Evolutionary conservation across 2,329 filamentous ascomycete genomes (phyloP), one percentile per base, ranked within the genome.

Genomic region (Botrytis tulipae): DNA sequence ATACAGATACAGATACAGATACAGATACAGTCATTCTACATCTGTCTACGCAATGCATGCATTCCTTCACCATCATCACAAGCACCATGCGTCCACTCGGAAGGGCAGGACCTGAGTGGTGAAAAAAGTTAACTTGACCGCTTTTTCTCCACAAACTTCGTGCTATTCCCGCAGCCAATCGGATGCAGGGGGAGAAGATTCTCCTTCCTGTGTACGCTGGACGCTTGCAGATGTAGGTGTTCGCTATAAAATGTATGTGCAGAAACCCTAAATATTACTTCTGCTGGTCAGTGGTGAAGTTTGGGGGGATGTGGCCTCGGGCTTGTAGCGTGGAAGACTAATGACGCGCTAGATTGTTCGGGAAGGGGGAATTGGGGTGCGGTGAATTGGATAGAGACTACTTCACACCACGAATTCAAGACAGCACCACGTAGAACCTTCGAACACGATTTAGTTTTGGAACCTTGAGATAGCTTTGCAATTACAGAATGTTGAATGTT

Each of bases 21-120:
- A 35, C 35, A 35, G 35, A 35, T 35, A 35, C 25, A 29, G 20
- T 42, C 35, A n/a, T 25, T 67, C 20, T 20, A n/a, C 35, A 42
- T 57, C 25, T 32, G 66, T 42, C 57, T 14, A 68, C 66, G 48
- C 66, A 69, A 69, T 69, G 66, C 66, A 32, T 25, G 29, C 42
- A 67, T 35, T 40, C 65, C 37, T 54, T 48, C 20, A 66, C 63
- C 16, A 40, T 46, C 29, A 40, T 35, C 8, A 14, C 32, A 32
- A 25, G 29, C 48, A 14, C 48, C 48, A 54, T n/a, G 48, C 29
- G 57, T 25, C 66, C 35, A 57, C 29, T 57, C 29, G 51, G n/a
- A 8, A 42, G 37, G 20, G 8, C 48, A 54, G 48, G 48, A 57
- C 66, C 46, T 42, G 48, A 57, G 48, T 68, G 65, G 10, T 29